Base-by-base conservation (phyloP, 1,284 basidiomycete genomes). In the Sanghuangporus weigelae region DNA sequence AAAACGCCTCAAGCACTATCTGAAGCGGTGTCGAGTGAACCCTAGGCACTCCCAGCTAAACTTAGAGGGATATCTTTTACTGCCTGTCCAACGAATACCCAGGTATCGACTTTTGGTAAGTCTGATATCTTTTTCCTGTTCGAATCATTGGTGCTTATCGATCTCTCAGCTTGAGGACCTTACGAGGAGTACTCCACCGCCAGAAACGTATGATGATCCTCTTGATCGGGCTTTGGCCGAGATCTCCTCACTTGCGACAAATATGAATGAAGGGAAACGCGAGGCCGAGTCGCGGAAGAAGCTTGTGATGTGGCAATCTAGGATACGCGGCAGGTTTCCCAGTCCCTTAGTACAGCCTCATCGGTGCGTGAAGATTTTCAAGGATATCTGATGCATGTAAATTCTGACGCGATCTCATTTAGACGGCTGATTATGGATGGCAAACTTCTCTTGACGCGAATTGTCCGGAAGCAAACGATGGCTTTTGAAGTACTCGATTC, bases 331-430 rank as follows among this genome's bases (percentile, higher is more conserved):
- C 31, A 90, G 86, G 70, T 97, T 97, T 74, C 93, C 95, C 3
- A 96, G 93, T 64, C 96, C 97, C 10, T 80, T 99, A 49, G 97
- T 99, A 35, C 97, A 99, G 75, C 97, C 96, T 14, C 97, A 99
- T 78, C 87, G 96, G 82, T 92, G 67, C 71, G 82, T 73, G 36
- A 55, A 46, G 31, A 46, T 63, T 55, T 31, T 54, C 40, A n/a
- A 57, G 3, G 10, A 39, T 49, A 44, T 57, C 38, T 23, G 56
- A 67, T 65, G 54, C 6, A 26, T 59, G 31, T n/a, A 44, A 14
- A 54, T 38, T 56, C 69, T 67, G 64, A 68, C 40, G 57, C 35
- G 44, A 65, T 55, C 56, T 57, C 44, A n/a, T 49, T 51, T 64
- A 93, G 90, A 59, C 93, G 85, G 63, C 83, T 95, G 44, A 91